Conservation (phyloP, 169 alveolate genomes). For the Eimeria falciformis region DNA sequence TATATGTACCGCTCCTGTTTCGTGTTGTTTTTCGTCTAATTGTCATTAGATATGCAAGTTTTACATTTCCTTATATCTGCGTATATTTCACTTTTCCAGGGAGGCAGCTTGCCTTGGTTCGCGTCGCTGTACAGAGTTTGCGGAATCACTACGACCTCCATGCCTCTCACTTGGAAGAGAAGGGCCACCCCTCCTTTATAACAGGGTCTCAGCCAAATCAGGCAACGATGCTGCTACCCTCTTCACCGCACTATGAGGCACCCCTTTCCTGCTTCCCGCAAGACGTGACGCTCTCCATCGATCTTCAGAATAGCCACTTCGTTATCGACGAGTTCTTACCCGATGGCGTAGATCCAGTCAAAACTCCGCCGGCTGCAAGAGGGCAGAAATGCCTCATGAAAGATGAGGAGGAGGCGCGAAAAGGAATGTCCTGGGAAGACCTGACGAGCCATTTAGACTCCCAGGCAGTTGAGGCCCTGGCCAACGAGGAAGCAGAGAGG, state of each 20-base stretch:
- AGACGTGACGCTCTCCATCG: neutral
- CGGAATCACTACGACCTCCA: neutral
- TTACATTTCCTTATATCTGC: too few relatives aligned
- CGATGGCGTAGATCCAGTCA: neutral
- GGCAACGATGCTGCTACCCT: neutral
- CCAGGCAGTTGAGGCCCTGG: neutral
- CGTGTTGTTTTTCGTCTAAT: too few relatives aligned
- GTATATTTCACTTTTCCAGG: neutral
- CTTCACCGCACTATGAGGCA: neutral
- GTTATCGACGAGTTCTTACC: neutral
- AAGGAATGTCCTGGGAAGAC: neutral
- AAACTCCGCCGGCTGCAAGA: neutral
- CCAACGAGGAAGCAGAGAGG: neutral
- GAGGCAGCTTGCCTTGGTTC: conserved; percentile 9
- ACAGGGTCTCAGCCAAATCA: too few relatives aligned
- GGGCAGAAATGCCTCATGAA: too few relatives aligned
- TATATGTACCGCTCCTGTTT: too few relatives aligned
- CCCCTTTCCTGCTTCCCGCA: neutral
- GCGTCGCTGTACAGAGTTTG: neutral
- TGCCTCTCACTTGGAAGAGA: neutral
- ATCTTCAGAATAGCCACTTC: neutral
- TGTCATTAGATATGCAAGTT: too few relatives aligned
- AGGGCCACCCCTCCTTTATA: neutral
- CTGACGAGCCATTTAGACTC: neutral
- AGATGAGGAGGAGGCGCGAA: too few relatives aligned